A percentile compares a stretch with the other conserved stretches of the same genome.
Conservation (phyloP, 805 yeast species). For the Metschnikowia lachancei region DNA sequence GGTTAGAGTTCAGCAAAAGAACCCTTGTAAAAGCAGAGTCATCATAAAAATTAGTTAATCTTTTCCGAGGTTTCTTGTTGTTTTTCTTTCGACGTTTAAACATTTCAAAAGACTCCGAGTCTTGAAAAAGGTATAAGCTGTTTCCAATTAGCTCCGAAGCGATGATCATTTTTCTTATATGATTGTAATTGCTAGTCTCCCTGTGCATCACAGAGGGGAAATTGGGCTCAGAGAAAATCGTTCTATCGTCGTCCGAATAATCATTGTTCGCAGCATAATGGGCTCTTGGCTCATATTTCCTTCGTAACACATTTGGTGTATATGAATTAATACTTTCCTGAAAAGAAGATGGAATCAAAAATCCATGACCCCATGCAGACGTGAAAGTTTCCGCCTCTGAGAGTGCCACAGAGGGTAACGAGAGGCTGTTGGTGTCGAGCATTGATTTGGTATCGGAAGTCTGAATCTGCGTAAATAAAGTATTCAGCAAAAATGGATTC, state of each 20-base stretch:
- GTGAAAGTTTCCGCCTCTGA: constrained; percentile 38
- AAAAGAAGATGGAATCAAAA: constrained; percentile 31
- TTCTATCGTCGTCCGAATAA: neutral
- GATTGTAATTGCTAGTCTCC: constrained; percentile 21
- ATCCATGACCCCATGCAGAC: constrained; percentile 17
- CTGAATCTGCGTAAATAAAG: neutral
- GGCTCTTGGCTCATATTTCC: constrained; percentile 22
- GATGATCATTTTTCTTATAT: constrained; percentile 30
- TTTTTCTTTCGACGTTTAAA: constrained; percentile 27
- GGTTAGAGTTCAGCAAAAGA: neutral
- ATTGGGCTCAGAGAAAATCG: constrained; percentile 1
- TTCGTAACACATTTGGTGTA: constrained; percentile 34
- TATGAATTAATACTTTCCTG: constrained; percentile 35
- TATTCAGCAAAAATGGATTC: neutral
- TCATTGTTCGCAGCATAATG: neutral
- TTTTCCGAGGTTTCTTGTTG: constrained; percentile 22
- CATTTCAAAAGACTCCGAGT: constrained; percentile 25
- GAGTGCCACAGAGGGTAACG: constrained; percentile 24
- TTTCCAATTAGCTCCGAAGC: constrained; percentile 32
- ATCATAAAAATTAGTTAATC: neutral
- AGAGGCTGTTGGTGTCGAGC: neutral
- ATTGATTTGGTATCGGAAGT: neutral
- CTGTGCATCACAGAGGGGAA: constrained; percentile 20
- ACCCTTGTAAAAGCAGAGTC: neutral
- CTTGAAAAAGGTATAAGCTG: constrained; percentile 29